These are phyloP conservation scores for Suillus alpinus DNA, from an alignment of 768 basidiomycete species.

Conservation along the genomic window DNA sequence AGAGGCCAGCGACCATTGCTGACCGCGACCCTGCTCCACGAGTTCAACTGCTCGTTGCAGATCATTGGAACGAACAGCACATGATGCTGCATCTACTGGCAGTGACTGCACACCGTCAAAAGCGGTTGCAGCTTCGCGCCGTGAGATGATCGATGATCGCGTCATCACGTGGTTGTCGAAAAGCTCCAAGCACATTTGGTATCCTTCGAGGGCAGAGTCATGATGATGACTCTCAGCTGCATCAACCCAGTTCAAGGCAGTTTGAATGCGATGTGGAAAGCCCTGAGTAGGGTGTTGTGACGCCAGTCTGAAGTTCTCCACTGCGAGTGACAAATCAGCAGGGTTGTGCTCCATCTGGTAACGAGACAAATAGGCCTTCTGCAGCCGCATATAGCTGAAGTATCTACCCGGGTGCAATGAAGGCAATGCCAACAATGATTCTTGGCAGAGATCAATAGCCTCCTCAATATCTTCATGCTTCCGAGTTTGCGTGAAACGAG, in stretches of 20 bases:
- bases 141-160: background rate
- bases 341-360: slow-evolving; percentile 16
- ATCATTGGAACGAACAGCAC: slow-evolving; percentile 11
- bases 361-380: slow-evolving; percentile 21
- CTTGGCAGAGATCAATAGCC: slow-evolving; percentile 9
- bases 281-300: slow-evolving; percentile 1
- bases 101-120: background rate
- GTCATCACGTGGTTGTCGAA: background rate
- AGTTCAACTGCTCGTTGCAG: slow-evolving; percentile 21
- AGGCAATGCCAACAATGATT: background rate
- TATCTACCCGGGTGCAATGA: background rate
- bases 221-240: background rate
- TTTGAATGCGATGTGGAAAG: background rate
- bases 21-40: slow-evolving; percentile 26
- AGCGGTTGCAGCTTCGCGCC: background rate
- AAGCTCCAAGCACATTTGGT: background rate
- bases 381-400: background rate
- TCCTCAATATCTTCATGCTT: slow-evolving; percentile 22
- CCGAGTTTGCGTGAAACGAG: slow-evolving; percentile 9
- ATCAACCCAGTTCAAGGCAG: background rate
- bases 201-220: background rate
- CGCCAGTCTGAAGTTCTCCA: slow-evolving; percentile 24
- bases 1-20: slow-evolving; percentile 27
- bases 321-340: slow-evolving; percentile 11
- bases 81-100: slow-evolving; percentile 7